Conservation (phyloP, 305 asterid genomes). For the Fraxinus sp. region DNA sequence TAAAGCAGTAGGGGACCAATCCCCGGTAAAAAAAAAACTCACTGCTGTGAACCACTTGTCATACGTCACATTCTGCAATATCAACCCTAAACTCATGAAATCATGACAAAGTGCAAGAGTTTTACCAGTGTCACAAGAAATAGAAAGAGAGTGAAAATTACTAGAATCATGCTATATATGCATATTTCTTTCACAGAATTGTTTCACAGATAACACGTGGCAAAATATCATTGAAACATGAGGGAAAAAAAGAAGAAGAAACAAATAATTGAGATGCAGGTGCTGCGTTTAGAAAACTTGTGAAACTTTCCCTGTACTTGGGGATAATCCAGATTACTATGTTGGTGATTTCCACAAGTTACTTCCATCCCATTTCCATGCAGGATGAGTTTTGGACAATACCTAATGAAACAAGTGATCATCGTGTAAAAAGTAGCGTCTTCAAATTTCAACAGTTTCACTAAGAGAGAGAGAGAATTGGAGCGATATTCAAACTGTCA, state of each 20-base stretch:
- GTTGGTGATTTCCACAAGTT: not conserved
- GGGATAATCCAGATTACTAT: no score
- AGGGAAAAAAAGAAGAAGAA: no score
- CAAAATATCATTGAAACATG: no score
- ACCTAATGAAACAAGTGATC: constrained; percentile 29
- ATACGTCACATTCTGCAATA: not conserved
- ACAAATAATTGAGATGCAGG: no score
- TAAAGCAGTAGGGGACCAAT: not conserved
- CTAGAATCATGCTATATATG: not conserved
- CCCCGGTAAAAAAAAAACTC: no score
- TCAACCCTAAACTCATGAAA: not conserved
- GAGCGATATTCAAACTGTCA: constrained; percentile 53
- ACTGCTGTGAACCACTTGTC: not conserved
- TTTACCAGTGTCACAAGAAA: not conserved
- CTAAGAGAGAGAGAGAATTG: constrained; percentile 27
- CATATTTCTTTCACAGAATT: not conserved
- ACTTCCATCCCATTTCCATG: constrained; percentile 14
- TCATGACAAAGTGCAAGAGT: not conserved
- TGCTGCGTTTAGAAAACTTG: no score
- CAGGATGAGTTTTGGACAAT: constrained; percentile 27
- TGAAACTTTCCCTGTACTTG: no score
- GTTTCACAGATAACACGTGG: no score
- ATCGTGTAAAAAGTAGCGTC: constrained; percentile 10
- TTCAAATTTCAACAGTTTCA: constrained; percentile 26
- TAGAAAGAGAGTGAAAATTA: not conserved